phyloP scores from a whole-genome alignment of 768 basidiomycete genomes.

The Cyathus striatus region DNA sequence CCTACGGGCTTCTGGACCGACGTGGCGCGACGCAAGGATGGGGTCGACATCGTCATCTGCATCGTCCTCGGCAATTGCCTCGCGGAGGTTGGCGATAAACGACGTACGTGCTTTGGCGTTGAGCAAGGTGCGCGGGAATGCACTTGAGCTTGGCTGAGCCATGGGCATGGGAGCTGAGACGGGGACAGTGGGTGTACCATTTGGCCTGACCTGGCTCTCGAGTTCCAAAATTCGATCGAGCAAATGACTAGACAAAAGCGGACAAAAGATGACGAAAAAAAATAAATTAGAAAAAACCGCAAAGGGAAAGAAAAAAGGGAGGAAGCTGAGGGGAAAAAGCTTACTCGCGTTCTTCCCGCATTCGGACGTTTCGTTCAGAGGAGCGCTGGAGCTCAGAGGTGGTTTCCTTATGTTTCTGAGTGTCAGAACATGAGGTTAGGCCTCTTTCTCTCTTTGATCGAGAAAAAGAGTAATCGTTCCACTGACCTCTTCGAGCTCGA shows the following conservation, averaged over 20 bases:
- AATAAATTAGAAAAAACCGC: conserved; percentile 2
- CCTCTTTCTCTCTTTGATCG: conserved; percentile 17
- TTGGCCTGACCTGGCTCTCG: conserved; percentile 9
- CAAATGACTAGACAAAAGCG: conserved; percentile 46
- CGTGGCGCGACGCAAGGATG: conserved; percentile 35
- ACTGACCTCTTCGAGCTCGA: conserved; percentile 68
- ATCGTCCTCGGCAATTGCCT: conserved; percentile 40
- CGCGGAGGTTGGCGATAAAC: conserved; percentile 43
- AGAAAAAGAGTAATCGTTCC: conserved; percentile 15
- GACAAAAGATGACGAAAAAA: too few relatives aligned
- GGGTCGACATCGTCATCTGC: conserved; percentile 45
- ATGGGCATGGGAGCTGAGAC: conserved; percentile 6
- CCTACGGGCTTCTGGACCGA: conserved; percentile 38
- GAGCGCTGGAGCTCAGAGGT: conserved; percentile 52
- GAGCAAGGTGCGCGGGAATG: conserved; percentile 44
- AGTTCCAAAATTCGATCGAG: conserved; percentile 55
- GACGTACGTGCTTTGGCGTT: conserved; percentile 34
- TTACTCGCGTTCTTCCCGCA: conserved; percentile 60
- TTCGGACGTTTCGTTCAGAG: conserved; percentile 57
- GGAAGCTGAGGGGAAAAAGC: conserved; percentile 4
- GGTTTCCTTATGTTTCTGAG: conserved; percentile 57
- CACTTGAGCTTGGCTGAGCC: conserved; percentile 36
- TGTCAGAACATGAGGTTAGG: conserved; percentile 20
- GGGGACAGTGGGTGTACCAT: conserved; percentile 9
- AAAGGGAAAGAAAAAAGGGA: background rate